Percentiles rank a stretch among this genome's conserved stretches.
Evolutionary conservation across 768 basidiomycete genomes (phyloP).

Genomic region (Mycena galericulata): DNA sequence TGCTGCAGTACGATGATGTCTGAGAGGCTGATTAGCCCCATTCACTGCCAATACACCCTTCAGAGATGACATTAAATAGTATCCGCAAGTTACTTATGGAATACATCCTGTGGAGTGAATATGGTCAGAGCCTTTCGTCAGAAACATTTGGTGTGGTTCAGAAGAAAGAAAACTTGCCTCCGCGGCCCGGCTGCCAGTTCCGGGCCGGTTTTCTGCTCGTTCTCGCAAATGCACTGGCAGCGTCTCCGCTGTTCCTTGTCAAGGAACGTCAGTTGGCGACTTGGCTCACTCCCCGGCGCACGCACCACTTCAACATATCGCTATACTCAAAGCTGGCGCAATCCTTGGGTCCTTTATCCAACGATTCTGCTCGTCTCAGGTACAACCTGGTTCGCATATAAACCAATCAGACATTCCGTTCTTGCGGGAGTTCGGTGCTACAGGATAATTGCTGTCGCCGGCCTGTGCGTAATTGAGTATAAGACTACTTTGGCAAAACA

Average conservation of each 20-base stretch:
- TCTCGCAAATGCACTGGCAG: not conserved
- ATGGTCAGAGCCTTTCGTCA: no score
- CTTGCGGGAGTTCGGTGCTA: conserved; percentile 85
- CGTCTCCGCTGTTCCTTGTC: not conserved
- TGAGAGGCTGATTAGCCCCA: not conserved
- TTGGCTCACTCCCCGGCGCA: not conserved
- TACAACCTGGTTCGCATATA: conserved; percentile 64
- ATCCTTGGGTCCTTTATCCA: conserved; percentile 53
- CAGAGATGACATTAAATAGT: no score
- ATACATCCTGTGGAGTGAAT: no score
- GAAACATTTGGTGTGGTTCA: no score
- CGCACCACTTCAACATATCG: conserved; percentile 13
- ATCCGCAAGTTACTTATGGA: no score
- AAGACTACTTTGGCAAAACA: conserved; percentile 70
- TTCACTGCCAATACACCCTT: no score
- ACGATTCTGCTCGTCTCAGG: conserved; percentile 50
- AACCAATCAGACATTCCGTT: conserved; percentile 80
- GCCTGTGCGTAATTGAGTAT: conserved; percentile 77
- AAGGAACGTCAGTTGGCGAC: not conserved
- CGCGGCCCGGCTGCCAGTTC: no score
- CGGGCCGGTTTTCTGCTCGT: no score
- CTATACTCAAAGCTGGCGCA: not conserved
- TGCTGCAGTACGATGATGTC: not conserved
- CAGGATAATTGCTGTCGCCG: conserved; percentile 79
- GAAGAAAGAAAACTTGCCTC: no score